Percentiles rank a stretch among this genome's conserved stretches.
phyloP scores from a whole-genome alignment of 2,329 filamentous ascomycete genomes.

The Fusarium sp. region DNA sequence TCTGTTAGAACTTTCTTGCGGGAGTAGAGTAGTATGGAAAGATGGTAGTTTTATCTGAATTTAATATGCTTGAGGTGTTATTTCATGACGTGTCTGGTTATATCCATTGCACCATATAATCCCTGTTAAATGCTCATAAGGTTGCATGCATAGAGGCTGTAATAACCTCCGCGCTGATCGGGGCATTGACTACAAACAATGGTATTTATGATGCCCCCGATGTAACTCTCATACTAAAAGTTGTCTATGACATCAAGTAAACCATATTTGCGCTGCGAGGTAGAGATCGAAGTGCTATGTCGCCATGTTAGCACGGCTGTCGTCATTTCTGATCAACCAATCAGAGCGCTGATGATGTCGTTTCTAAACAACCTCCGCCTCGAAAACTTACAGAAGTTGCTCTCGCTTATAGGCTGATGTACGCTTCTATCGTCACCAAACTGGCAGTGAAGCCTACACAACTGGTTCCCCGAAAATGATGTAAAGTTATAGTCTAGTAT shows the following conservation, averaged over 20 bases:
- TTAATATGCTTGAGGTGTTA: not conserved
- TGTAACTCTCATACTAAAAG: rapidly evolving
- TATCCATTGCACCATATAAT: conserved; percentile 26
- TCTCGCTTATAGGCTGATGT: not conserved
- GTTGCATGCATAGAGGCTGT: not conserved
- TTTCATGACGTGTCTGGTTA: conserved; percentile 1
- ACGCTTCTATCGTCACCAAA: not conserved
- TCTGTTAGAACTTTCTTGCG: rapidly evolving
- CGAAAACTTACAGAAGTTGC: not conserved
- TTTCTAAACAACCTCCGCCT: not conserved
- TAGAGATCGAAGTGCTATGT: conserved; percentile 3
- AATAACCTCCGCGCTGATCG: not conserved
- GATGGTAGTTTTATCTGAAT: rapidly evolving
- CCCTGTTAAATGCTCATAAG: conserved; percentile 9
- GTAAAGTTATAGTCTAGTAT: not conserved
- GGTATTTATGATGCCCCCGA: not conserved
- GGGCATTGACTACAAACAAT: not conserved
- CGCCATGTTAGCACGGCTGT: conserved; percentile 29
- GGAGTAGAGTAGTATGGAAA: rapidly evolving
- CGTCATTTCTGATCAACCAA: conserved; percentile 19
- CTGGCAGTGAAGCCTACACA: not conserved
- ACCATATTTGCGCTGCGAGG: not conserved
- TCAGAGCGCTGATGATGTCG: not conserved
- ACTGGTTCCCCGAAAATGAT: not conserved
- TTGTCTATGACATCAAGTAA: conserved; percentile 18